Evolutionary conservation across 805 yeast genomes (phyloP), one percentile per base, ranked within the genome.

Genomic region (Suhomyces sp.): DNA sequence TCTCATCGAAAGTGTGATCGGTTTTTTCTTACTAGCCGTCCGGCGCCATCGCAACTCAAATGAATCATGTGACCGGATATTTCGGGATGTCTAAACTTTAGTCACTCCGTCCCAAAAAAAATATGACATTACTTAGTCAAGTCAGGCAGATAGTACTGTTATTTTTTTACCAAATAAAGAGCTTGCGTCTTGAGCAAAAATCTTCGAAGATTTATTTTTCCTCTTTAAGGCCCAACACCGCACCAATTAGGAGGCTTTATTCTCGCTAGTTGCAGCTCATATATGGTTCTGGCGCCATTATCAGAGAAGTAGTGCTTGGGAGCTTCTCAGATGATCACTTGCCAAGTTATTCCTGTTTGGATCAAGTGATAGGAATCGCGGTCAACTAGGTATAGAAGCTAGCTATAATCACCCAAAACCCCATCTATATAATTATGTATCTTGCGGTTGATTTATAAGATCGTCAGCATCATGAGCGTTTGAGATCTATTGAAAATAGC

Each of bases 21-120:
- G 10, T 6, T 19, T 37, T 19, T 19, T 10, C 17, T 2, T n/a
- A n/a, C 6, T 9, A 37, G 19, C 41, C 41, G 22, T 37, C 22
- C 8, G n/a, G 12, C 41, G 13, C 17, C 41, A 37, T 37, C 41
- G 21, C 41, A 37, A 37, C 20, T 37, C 15, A 7, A 10, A 8
- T 3, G 4, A 43, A 44, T 52, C 57, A 54, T 44, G 57, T 54
- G 57, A 54, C 47, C 55, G 57, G 57, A 52, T 52, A 39, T 24
- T 19, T 49, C 57, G 57, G 57, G 33, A 48, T 31, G 1, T 15
- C 19, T 8, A n/a, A n/a, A 5, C 35, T 6, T 31, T 31, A 31
- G 35, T 31, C 35, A 31, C 35, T 31, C 35, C 35, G 17, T 31
- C 35, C 17, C 35, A 17, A n/a, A 31, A 27, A 27, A 31, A 31